Base-by-base conservation (phyloP, 257 asterid genomes). In the Gynochthodes officinalis region DNA sequence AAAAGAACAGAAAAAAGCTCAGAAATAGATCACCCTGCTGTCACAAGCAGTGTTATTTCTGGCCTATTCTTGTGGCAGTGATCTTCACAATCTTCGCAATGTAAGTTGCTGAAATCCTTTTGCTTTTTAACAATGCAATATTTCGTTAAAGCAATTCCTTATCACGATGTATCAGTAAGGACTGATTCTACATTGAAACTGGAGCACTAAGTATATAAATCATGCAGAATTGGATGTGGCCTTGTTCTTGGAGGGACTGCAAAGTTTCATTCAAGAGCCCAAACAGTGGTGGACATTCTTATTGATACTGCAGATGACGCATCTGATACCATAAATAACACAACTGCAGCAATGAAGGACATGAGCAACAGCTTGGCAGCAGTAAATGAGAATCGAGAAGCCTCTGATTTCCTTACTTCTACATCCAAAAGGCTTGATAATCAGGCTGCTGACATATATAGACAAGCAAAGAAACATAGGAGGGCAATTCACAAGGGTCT, bases 281-380 rank as follows among this genome's bases (percentile, higher is more conserved):
- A 80, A 69, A 87, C 75, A 14, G 86, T 93, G 67, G 80, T 89
- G 48, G 85, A 86, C 81, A 83, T 93, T 35, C 79, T 93, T 8
- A 84, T 93, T 28, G 90, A 88, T 48, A 89, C 97, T 25, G 94
- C 97, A 14, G 90, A 93, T 55, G 89, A 76, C 12, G 97, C 98
- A 19, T 86, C 96, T 0, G 74, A 75, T 62, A 89, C 97, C 6
- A 76, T 93, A 73, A 69, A 86, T 74, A 84, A 68, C 67, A 79
- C 96, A 6, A 88, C 97, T 0, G 68, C 74, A 72, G 95, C 97
- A 64, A 77, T 93, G 91, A 88, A 57, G 76, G 84, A 81, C 21
- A 86, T 91, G 84, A 85, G 78, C 76, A 40, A 7, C 2, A 85
- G 64, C 61, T 43, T 89, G 70, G 80, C 70, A 59, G 80, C 69